Conservation (phyloP, 2,329 filamentous ascomycete genomes). For the Aspergillus cejpii region DNA sequence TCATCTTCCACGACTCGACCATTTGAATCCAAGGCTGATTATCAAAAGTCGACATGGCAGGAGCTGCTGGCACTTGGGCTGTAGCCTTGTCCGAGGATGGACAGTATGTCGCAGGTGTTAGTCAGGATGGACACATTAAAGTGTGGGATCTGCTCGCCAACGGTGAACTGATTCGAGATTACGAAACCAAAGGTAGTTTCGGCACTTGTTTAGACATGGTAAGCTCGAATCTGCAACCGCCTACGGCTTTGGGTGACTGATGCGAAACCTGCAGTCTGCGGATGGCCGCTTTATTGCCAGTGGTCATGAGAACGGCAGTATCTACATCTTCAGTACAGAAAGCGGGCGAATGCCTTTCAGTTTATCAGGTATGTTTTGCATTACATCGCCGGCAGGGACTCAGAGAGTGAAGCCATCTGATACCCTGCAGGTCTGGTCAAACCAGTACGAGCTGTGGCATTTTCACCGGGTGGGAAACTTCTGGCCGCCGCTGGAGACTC, state of each 20-base stretch:
- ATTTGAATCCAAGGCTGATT: conserved; percentile 7
- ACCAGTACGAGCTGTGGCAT: conserved; percentile 75
- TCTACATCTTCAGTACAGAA: conserved; percentile 94
- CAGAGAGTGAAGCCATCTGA: conserved; percentile 14
- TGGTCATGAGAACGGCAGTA: conserved; percentile 82
- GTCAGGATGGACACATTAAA: conserved; percentile 78
- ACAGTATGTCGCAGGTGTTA: conserved; percentile 75
- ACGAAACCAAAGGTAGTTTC: conserved; percentile 90
- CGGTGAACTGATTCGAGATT: conserved; percentile 64
- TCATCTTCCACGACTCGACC: conserved; percentile 6
- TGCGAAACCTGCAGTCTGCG: conserved; percentile 43
- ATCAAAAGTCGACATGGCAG: conserved; percentile 43
- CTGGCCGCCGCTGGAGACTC: conserved; percentile 88
- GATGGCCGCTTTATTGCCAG: conserved; percentile 84
- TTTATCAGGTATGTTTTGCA: conserved; percentile 58
- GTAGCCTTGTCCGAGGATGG: conserved; percentile 79
- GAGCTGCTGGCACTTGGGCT: conserved; percentile 74
- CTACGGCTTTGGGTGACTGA: conserved; percentile 14
- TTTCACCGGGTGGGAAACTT: conserved; percentile 76
- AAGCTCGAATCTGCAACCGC: conserved; percentile 15
- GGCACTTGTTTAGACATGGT: conserved; percentile 79
- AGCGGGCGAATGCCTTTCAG: conserved; percentile 79
- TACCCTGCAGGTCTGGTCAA: conserved; percentile 65
- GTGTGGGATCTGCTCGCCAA: conserved; percentile 67
- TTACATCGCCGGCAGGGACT: neutral